These are phyloP conservation scores for Eucalyptus curtisii DNA, from an alignment of 345 rosid species.

Conservation along the genomic window DNA sequence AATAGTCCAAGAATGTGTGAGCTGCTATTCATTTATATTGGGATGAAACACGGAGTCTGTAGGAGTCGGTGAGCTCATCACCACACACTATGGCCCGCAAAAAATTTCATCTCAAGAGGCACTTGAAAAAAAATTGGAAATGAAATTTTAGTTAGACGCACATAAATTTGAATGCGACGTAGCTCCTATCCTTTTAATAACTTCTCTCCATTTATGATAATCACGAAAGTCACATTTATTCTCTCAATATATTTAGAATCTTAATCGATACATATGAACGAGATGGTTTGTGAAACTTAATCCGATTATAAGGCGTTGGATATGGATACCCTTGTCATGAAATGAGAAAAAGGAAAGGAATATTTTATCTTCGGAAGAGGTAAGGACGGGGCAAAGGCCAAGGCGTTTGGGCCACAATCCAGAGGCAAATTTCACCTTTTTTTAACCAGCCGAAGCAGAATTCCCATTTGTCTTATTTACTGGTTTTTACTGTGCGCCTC, in stretches of 20 bases:
- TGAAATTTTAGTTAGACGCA: background rate
- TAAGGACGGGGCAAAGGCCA: background rate
- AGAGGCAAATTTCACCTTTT: background rate
- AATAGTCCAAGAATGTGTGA: background rate
- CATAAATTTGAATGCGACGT: background rate
- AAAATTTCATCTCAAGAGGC: background rate
- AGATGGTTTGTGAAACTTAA: background rate
- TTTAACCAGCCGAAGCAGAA: background rate
- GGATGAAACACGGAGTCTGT: background rate
- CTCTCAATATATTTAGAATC: background rate
- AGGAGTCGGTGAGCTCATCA: background rate
- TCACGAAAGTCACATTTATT: background rate
- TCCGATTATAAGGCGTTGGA: background rate
- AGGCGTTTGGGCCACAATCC: background rate
- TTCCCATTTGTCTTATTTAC: background rate
- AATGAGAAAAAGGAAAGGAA: background rate
- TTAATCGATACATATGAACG: background rate
- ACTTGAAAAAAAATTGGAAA: background rate
- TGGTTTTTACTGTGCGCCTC: background rate
- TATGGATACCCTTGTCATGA: background rate
- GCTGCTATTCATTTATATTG: background rate
- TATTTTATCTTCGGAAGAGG: background rate
- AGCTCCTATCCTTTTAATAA: background rate
- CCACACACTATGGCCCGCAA: background rate
- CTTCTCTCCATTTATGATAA: background rate